These are phyloP conservation scores for Neostapfia colusana DNA, from an alignment of 176 grass and related monocot species.

Conservation along the genomic window DNA sequence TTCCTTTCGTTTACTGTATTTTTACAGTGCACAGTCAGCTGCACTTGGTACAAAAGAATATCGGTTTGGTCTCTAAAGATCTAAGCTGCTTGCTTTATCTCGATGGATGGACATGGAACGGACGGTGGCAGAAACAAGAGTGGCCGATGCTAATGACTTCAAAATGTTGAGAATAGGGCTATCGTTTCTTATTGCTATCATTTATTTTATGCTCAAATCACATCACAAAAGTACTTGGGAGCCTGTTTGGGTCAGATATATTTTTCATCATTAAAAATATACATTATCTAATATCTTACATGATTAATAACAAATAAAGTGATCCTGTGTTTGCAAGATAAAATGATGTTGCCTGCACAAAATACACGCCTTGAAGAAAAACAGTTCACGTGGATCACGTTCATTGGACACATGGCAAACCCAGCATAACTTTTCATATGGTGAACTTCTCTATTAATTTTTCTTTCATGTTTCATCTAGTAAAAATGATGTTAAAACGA, in stretches of 20 bases:
- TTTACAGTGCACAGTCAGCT: slow-evolving; percentile 13
- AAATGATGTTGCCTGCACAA: neutral
- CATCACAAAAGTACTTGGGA: neutral
- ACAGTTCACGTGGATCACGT: neutral
- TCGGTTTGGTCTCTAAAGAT: neutral
- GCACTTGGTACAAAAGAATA: neutral
- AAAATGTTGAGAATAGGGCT: neutral
- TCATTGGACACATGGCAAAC: neutral
- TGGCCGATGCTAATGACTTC: neutral
- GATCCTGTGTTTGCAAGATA: neutral
- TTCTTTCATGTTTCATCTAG: neutral
- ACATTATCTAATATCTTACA: neutral
- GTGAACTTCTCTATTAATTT: neutral
- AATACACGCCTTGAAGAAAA: neutral
- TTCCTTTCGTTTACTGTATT: neutral
- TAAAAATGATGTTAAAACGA: slow-evolving; percentile 1
- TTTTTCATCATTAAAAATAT: neutral
- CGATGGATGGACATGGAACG: neutral
- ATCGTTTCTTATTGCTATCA: neutral
- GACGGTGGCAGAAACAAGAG: neutral
- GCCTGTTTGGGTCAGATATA: neutral
- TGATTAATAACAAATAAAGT: neutral
- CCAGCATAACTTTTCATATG: neutral
- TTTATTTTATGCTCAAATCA: neutral
- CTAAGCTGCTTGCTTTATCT: neutral